Evolutionary conservation across 2,329 filamentous ascomycete genomes (phyloP).

Genomic region (Raffaelea albimanens): DNA sequence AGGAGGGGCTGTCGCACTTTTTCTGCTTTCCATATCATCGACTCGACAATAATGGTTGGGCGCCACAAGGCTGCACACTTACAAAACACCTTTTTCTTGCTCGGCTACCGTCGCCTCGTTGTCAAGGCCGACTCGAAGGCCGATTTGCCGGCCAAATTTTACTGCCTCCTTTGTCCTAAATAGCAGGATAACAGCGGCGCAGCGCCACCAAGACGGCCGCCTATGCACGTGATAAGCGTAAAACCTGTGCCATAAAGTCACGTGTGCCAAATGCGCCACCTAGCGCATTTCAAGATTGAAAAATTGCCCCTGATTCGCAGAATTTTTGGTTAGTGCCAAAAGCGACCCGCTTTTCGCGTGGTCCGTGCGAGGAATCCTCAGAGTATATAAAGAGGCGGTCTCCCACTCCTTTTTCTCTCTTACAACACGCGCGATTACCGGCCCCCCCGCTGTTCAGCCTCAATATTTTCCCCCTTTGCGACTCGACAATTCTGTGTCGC

Average conservation of each 20-base stretch:
- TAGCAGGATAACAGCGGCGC: too few species aligned
- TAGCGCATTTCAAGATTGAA: conserved; percentile 11
- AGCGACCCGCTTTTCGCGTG: conserved; percentile 7
- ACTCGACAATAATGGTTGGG: too few species aligned
- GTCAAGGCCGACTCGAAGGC: too few species aligned
- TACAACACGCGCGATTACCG: conserved; percentile 8
- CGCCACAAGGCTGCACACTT: too few species aligned
- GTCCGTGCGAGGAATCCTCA: conserved; percentile 11
- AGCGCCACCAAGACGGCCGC: too few species aligned
- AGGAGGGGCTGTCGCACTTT: too few species aligned
- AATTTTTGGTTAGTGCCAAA: conserved; percentile 11
- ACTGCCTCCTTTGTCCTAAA: too few species aligned
- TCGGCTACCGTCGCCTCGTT: too few species aligned
- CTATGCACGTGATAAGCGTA: not conserved
- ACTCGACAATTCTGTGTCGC: conserved; percentile 1
- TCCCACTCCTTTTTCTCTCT: conserved; percentile 13
- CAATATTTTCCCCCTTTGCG: conserved; percentile 3
- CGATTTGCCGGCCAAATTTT: too few species aligned
- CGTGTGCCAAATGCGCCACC: conserved; percentile 9
- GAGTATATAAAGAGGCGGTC: conserved; percentile 13
- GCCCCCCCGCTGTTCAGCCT: conserved; percentile 6
- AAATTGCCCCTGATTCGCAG: conserved; percentile 13
- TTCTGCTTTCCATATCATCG: too few species aligned
- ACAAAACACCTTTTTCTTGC: too few species aligned
- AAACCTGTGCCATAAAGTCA: conserved; percentile 1